phyloP scores from a whole-genome alignment of 108 stramenopile species.

The Skeletonema costatum region DNA sequence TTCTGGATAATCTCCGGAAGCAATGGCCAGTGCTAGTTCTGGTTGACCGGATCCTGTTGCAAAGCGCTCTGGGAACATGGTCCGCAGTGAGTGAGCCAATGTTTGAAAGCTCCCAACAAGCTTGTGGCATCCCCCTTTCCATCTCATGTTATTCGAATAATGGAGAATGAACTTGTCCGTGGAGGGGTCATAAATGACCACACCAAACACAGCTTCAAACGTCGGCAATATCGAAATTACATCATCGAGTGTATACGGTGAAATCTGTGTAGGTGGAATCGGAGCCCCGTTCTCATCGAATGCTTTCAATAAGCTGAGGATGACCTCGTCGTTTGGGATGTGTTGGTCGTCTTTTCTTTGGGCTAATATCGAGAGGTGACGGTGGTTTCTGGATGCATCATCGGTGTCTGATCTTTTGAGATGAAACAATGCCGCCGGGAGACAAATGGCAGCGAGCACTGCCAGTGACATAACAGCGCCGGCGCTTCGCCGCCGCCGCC shows the following conservation, averaged over 20 bases:
- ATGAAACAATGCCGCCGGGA: background rate
- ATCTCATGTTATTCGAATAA: slow-evolving; percentile 20
- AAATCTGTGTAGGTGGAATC: background rate
- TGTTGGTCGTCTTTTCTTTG: background rate
- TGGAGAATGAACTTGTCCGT: slow-evolving; percentile 11
- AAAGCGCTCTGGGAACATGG: slow-evolving; percentile 27
- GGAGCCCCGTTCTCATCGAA: background rate
- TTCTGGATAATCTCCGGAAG: slow-evolving; percentile 27
- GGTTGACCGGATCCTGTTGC: background rate
- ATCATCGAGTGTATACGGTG: slow-evolving; percentile 10
- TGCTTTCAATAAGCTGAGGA: background rate
- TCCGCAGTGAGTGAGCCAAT: slow-evolving; percentile 12
- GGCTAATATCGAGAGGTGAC: background rate
- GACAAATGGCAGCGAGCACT: background rate
- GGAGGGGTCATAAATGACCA: slow-evolving; percentile 19
- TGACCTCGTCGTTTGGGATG: background rate
- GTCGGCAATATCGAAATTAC: background rate
- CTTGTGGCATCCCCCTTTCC: slow-evolving; percentile 36
- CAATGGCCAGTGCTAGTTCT: slow-evolving; percentile 8
- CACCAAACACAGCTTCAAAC: slow-evolving; percentile 11
- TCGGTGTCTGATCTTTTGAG: background rate
- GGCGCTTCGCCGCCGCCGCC: background rate
- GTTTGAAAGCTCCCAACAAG: slow-evolving; percentile 11
- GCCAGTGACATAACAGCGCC: background rate
- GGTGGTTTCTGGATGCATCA: background rate